Evolutionary conservation across 1,284 basidiomycete genomes (phyloP).

Genomic region (Phlebopus sp.): DNA sequence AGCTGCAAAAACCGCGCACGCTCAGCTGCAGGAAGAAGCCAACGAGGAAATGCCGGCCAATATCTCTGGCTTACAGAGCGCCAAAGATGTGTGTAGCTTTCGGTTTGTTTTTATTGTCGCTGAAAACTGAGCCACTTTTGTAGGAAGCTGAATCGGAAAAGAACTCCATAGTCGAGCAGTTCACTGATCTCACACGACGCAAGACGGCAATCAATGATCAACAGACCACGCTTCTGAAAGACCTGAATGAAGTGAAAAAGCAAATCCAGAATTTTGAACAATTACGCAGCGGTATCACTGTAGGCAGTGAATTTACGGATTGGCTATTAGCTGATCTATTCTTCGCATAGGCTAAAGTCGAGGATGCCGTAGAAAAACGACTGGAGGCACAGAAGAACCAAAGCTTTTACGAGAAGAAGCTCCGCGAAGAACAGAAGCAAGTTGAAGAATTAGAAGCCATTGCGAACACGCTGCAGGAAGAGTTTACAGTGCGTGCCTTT

Average conservation of each 20-base stretch:
- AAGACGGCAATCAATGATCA: conserved; percentile 43
- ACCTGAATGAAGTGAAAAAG: conserved; percentile 44
- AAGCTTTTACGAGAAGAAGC: conserved; percentile 48
- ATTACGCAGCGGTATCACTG: conserved; percentile 37
- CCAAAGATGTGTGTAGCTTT: conserved; percentile 43
- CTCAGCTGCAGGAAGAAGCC: conserved; percentile 54
- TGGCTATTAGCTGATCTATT: not conserved
- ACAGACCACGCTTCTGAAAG: conserved; percentile 39
- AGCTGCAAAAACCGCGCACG: conserved; percentile 33
- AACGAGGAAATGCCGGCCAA: conserved; percentile 75
- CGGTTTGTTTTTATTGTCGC: not conserved
- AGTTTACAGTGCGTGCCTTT: conserved; percentile 51
- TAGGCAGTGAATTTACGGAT: conserved; percentile 27
- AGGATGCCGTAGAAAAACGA: conserved; percentile 44
- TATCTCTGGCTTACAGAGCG: conserved; percentile 62
- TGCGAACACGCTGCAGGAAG: conserved; percentile 50
- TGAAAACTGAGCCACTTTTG: conserved; percentile 1
- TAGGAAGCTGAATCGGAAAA: conserved; percentile 60
- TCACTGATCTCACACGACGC: conserved; percentile 40
- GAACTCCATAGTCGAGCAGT: conserved; percentile 47
- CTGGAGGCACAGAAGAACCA: conserved; percentile 46
- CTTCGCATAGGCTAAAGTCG: conserved; percentile 39
- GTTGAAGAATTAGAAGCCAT: conserved; percentile 43
- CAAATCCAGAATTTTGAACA: conserved; percentile 50
- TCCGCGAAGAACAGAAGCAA: conserved; percentile 41